phyloP scores from a whole-genome alignment of 352 stramenopile species.

The Hyphochytrium catenoides region DNA sequence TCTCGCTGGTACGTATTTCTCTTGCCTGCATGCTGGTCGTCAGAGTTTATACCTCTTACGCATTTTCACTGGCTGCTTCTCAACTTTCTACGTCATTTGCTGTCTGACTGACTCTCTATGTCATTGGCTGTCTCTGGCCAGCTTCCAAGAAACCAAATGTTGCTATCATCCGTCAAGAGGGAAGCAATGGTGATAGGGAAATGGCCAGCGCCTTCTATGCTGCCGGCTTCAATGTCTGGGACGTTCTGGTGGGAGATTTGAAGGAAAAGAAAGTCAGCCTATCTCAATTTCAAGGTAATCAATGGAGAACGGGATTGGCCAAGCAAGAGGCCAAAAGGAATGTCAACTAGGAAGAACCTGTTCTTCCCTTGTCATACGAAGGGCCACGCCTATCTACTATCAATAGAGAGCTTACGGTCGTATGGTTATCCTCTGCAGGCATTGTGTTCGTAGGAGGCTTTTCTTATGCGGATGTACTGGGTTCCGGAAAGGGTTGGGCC shows the following conservation, averaged over 20 bases:
- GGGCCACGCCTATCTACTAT: no score
- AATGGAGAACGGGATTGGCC: no score
- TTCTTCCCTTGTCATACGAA: no score
- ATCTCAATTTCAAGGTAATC: no score
- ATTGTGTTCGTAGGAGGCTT: slow-evolving; percentile 97
- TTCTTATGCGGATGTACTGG: slow-evolving; percentile 94
- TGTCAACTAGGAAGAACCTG: no score
- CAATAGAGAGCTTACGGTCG: no score
- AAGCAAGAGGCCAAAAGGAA: no score
- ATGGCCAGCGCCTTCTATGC: slow-evolving; percentile 92
- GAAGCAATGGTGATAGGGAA: slow-evolving; percentile 95
- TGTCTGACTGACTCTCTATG: neutral
- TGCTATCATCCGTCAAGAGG: slow-evolving; percentile 89
- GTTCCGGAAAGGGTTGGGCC: slow-evolving; percentile 95
- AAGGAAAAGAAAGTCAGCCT: slow-evolving; percentile 67
- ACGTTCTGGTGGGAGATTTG: slow-evolving; percentile 91
- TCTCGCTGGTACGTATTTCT: slow-evolving; percentile 17
- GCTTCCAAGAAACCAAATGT: slow-evolving; percentile 73
- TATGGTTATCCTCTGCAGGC: slow-evolving; percentile 87
- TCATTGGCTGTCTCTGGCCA: slow-evolving; percentile 1
- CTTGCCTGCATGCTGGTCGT: neutral
- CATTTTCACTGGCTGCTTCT: no score
- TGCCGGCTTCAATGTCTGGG: slow-evolving; percentile 93
- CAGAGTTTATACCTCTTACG: no score
- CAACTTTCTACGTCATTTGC: neutral